Percentiles rank a stretch among this genome's conserved stretches.
These are phyloP conservation scores for Trichocladium antarcticum DNA, from an alignment of 495 filamentous ascomycete genomes.

Conservation along the genomic window DNA sequence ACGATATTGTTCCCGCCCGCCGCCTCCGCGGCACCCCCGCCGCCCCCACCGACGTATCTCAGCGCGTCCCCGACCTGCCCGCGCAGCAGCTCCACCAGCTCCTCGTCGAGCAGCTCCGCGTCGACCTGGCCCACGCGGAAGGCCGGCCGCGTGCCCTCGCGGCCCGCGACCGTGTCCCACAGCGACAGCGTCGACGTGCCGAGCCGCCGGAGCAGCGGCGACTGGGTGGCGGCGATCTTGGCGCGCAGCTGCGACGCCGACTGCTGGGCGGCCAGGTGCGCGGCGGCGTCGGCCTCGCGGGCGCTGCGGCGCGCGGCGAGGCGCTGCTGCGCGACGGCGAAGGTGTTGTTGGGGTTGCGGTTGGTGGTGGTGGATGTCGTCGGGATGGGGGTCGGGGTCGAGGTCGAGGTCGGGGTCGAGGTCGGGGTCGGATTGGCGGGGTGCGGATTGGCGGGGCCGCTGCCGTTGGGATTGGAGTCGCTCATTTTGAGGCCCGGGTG, in stretches of 20 bases:
- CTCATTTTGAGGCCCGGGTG: slow-evolving; percentile 4
- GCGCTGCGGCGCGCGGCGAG: slow-evolving; percentile 65
- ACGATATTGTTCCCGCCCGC: slow-evolving; percentile 23
- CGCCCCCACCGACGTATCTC: slow-evolving; percentile 66
- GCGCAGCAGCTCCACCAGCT: slow-evolving; percentile 74
- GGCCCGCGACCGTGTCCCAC: slow-evolving; percentile 62
- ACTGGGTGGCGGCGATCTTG: slow-evolving; percentile 50
- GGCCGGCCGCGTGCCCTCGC: slow-evolving; percentile 68
- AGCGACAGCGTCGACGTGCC: slow-evolving; percentile 44
- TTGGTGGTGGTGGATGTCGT: slow-evolving; percentile 4
- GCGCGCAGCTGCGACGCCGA: slow-evolving; percentile 48
- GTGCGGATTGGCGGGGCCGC: neutral
- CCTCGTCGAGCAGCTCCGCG: slow-evolving; percentile 89
- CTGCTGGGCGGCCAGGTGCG: slow-evolving; percentile 44
- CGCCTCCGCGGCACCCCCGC: slow-evolving; percentile 42
- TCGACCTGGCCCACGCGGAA: slow-evolving; percentile 96
- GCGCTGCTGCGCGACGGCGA: slow-evolving; percentile 75
- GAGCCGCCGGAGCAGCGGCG: slow-evolving; percentile 47
- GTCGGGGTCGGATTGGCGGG: neutral
- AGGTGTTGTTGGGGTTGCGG: too few species aligned
- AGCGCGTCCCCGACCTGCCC: slow-evolving; percentile 81
- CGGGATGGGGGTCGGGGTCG: neutral
- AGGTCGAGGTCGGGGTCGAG: neutral
- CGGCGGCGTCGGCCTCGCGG: slow-evolving; percentile 51
- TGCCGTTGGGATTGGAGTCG: neutral